Conservation (phyloP, 2,329 filamentous ascomycete genomes). For the Fusarium udum region DNA sequence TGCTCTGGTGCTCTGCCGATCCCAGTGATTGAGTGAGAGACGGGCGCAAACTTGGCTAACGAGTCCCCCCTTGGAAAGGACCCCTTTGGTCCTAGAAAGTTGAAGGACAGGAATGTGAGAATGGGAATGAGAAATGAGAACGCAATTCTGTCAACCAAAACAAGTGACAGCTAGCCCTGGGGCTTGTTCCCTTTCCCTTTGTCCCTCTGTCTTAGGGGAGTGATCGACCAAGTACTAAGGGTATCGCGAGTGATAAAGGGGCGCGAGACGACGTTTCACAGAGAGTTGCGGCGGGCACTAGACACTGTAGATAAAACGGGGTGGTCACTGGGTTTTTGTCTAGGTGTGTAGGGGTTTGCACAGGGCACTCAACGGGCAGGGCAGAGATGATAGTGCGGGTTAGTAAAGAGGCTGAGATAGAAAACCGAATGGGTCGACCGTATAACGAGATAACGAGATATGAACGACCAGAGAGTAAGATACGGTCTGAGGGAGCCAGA, state of each 20-base stretch:
- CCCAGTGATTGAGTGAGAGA: background rate
- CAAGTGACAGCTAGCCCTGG: background rate
- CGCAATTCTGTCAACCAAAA: background rate
- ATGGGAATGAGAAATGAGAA: background rate
- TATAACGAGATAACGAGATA: conserved; percentile 18
- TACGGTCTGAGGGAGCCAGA: background rate
- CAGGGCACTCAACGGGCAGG: conserved; percentile 28
- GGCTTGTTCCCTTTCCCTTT: conserved; percentile 8
- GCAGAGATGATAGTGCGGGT: conserved; percentile 6
- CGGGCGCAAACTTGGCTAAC: background rate
- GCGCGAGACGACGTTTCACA: conserved; percentile 43
- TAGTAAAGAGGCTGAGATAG: conserved; percentile 7
- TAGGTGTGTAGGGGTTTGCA: conserved; percentile 14
- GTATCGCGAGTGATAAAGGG: conserved; percentile 33
- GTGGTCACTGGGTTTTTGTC: conserved; percentile 3
- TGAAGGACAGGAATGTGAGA: conserved; percentile 19
- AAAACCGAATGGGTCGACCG: conserved; percentile 22
- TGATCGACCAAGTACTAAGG: conserved; percentile 6
- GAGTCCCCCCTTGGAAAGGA: background rate
- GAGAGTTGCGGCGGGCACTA: conserved; percentile 40
- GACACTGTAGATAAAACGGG: conserved; percentile 30
- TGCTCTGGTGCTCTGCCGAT: conserved; percentile 1
- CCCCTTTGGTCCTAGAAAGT: conserved; percentile 12
- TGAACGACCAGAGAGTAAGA: conserved; percentile 13
- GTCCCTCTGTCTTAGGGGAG: background rate